Base-by-base conservation (phyloP, 257 asterid genomes). In the Echium plantagineum region DNA sequence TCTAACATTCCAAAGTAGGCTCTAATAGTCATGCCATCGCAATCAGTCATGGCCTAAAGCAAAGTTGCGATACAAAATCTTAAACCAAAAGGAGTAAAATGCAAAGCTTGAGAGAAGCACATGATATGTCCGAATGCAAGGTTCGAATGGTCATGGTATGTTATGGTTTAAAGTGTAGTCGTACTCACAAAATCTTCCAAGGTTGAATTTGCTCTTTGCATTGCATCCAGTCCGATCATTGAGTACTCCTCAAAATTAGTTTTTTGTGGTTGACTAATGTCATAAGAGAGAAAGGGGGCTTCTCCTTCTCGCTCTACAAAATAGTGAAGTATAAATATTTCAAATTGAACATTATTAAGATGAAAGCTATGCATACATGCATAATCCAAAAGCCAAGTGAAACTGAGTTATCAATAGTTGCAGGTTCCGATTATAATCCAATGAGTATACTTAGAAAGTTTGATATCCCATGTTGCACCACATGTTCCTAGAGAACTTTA, bases 131-230 rank as follows among this genome's bases (percentile, higher is more conserved):
- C 5, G 9, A 31, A 31, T 31, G 26, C 3, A 31, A 31, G 2
- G 38, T 31, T 31, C 38, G 6, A 5, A 31, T 31, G 9, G 38
- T 31, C 46, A 35, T 7, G 46, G 9, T 35, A 35, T 35, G 13
- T 7, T 26, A 65, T 17, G 63, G 63, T 66, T 55, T 12, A 48
- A 28, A 61, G 57, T 59, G 9, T 19, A 60, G 42, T 19, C 21
- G 56, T 55, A 63, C 98, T 93, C 75, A 93, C 99, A 76, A 93
- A 93, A 79, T 93, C 97, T 81, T 93, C 97, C 52, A 93, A 76
- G 15, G 97, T 86, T 66, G 97, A 93, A 77, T 80, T 86, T 60
- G 99, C 91, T 28, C 89, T 85, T 26, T 63, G 78, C 86, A 89
- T 84, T n/a, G 95, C 81, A 55, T 84, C 94, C 61, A 89, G 63